These are phyloP conservation scores for Podosphaera leucotricha DNA, from an alignment of 2,329 filamentous ascomycete genomes.

Conservation along the genomic window DNA sequence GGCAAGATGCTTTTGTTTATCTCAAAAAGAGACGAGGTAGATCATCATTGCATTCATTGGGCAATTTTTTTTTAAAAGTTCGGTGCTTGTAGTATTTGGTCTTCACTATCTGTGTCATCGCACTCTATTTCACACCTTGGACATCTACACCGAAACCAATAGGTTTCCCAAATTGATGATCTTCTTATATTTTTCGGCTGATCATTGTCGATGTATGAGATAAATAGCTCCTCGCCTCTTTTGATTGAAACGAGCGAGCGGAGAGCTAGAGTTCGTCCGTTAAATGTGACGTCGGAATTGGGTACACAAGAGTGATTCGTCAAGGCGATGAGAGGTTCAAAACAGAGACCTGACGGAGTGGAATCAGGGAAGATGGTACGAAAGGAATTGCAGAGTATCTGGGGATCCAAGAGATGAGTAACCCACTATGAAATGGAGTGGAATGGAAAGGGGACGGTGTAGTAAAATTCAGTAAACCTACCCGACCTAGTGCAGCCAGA, in stretches of 20 bases:
- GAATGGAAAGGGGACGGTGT: background rate
- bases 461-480: conserved; percentile 10
- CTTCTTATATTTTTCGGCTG: conserved; percentile 2
- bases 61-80: too few relatives aligned
- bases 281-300: conserved; percentile 33
- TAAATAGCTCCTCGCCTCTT: conserved; percentile 31
- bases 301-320: conserved; percentile 38
- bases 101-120: too few relatives aligned
- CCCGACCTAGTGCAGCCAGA: conserved; percentile 29
- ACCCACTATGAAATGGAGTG: background rate
- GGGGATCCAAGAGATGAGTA: background rate
- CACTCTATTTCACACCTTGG: conserved; percentile 4
- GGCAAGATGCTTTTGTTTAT: too few relatives aligned
- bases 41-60: too few relatives aligned
- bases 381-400: conserved; percentile 40
- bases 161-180: conserved; percentile 6
- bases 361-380: conserved; percentile 29
- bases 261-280: conserved; percentile 26
- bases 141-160: conserved; percentile 12
- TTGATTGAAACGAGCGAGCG: conserved; percentile 25
- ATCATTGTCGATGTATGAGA: conserved; percentile 34
- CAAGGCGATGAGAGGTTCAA: conserved; percentile 27
- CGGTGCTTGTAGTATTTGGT: too few relatives aligned
- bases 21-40: too few relatives aligned
- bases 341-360: conserved; percentile 28